Percentiles rank a stretch among this genome's conserved stretches.
Conservation (phyloP, 2,329 filamentous ascomycete genomes). For the Claviceps sp. region DNA sequence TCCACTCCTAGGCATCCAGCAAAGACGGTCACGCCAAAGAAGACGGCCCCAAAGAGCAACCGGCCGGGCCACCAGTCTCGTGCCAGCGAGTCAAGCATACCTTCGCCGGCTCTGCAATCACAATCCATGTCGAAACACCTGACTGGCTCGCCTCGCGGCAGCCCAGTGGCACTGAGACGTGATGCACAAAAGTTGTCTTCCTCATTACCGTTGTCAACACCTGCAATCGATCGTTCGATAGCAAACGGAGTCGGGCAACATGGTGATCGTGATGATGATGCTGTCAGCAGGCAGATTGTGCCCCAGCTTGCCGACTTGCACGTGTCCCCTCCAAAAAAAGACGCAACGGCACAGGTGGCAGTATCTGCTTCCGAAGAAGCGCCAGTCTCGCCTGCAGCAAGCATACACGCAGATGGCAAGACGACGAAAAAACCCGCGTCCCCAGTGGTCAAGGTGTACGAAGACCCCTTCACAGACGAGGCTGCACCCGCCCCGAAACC, state of each 20-base stretch:
- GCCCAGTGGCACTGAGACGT: slow-evolving; percentile 26
- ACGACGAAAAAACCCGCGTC: slow-evolving; percentile 2
- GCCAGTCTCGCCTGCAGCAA: slow-evolving; percentile 6
- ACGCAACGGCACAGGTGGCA: slow-evolving; percentile 3
- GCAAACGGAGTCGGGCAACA: slow-evolving; percentile 31
- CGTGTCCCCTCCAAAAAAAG: slow-evolving; percentile 16
- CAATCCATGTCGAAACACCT: slow-evolving; percentile 17
- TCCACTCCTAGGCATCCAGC: slow-evolving; percentile 31
- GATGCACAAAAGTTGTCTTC: slow-evolving; percentile 12
- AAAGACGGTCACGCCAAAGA: slow-evolving; percentile 37
- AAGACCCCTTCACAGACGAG: slow-evolving; percentile 44
- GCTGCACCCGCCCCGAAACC: slow-evolving; percentile 29
- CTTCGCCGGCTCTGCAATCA: slow-evolving; percentile 26
- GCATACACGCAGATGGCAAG: not conserved
- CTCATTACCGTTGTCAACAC: slow-evolving; percentile 1
- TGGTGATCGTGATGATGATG: slow-evolving; percentile 9
- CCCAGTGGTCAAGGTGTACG: slow-evolving; percentile 39
- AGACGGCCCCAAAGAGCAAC: slow-evolving; percentile 28
- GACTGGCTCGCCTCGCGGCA: slow-evolving; percentile 28
- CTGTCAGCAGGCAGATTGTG: slow-evolving; percentile 37
- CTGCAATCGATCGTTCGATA: slow-evolving; percentile 29
- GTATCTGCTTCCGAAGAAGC: slow-evolving; percentile 4
- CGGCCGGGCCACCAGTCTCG: slow-evolving; percentile 34
- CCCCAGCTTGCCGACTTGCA: slow-evolving; percentile 30
- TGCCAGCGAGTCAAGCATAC: slow-evolving; percentile 36